Conservation (phyloP, 257 asterid genomes). For the Echites panduratus region DNA sequence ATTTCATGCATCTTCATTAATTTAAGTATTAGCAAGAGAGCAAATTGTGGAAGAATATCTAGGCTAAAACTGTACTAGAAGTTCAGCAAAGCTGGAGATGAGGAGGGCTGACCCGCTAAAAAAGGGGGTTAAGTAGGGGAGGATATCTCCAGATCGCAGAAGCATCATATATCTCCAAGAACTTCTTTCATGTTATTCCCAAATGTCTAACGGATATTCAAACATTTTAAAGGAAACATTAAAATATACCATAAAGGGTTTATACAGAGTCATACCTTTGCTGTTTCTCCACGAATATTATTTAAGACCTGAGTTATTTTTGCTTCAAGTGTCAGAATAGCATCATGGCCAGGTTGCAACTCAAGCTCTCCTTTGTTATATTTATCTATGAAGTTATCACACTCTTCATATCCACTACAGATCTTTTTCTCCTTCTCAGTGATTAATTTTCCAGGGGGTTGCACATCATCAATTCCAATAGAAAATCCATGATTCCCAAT, state of each 20-base stretch:
- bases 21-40: background rate
- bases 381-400: constrained; percentile 50
- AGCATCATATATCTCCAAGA: background rate
- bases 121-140: background rate
- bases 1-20: background rate
- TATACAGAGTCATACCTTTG: constrained; percentile 43
- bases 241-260: constrained; percentile 1
- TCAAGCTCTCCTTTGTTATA: constrained; percentile 69
- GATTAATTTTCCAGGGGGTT: constrained; percentile 55
- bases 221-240: background rate
- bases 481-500: constrained; percentile 99
- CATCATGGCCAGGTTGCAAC: constrained; percentile 77
- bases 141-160: background rate
- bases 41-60: background rate
- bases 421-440: constrained; percentile 53
- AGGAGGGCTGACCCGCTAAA: background rate
- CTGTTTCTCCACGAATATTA: constrained; percentile 66
- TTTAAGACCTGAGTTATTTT: constrained; percentile 60
- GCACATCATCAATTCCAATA: constrained; percentile 92
- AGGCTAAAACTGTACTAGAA: background rate
- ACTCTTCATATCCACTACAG: constrained; percentile 46
- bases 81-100: background rate
- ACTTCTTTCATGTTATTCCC: background rate
- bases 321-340: constrained; percentile 88
- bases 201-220: constrained; percentile 2